These are phyloP conservation scores for Mycena galericulata DNA, from an alignment of 768 basidiomycete genomes.

Conservation along the genomic window DNA sequence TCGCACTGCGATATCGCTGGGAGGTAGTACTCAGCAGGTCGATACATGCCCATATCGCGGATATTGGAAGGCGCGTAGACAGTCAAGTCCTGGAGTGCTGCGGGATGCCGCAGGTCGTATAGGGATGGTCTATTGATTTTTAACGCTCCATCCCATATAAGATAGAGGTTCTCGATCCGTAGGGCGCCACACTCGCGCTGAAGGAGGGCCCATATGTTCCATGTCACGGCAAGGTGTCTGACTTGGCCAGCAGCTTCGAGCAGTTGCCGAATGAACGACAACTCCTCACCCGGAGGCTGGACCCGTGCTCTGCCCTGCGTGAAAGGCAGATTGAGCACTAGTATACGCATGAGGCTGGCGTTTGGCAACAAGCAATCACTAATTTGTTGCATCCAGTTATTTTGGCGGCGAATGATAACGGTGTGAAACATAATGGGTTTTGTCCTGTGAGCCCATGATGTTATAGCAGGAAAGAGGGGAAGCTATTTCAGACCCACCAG, in stretches of 20 bases:
- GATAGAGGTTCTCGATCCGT: conserved; percentile 14
- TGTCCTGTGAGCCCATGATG: neutral
- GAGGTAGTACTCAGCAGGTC: neutral
- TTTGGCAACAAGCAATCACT: neutral
- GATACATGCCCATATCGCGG: neutral
- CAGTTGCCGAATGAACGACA: neutral
- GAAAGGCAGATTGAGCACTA: conserved; percentile 1
- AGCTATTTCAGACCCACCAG: neutral
- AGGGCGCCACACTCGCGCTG: conserved; percentile 1
- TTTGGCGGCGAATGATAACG: conserved; percentile 2
- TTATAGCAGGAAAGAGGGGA: neutral
- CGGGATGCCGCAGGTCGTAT: neutral
- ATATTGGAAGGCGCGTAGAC: conserved; percentile 8
- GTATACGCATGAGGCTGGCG: conserved; percentile 7
- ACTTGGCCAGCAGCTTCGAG: neutral
- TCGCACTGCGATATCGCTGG: conserved; percentile 5
- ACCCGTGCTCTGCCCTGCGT: neutral
- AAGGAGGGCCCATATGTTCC: conserved; percentile 14
- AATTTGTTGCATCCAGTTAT: conserved; percentile 14
- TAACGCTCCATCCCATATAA: conserved; percentile 1
- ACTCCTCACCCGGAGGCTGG: neutral
- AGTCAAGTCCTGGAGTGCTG: conserved; percentile 8
- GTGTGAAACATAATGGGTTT: conserved; percentile 9
- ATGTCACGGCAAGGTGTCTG: conserved; percentile 10
- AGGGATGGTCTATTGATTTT: neutral